Evolutionary conservation across 345 rosid genomes (phyloP).

Genomic region (Citrus mangshanensis): DNA sequence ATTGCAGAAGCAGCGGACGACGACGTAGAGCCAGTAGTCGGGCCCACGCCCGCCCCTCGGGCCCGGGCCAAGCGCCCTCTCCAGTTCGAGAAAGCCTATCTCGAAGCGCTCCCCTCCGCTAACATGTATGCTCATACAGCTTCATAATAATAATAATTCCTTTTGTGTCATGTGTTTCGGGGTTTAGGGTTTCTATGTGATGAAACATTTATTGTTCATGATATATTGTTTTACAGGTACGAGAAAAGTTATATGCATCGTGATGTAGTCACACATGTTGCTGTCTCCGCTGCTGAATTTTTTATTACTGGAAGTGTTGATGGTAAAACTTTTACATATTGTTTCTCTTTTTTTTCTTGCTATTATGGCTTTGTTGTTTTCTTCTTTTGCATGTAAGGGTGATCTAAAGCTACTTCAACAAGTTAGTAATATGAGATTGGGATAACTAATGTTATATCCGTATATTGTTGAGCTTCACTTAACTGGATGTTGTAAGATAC

Average conservation of each 20-base stretch:
- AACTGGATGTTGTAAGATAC: not conserved
- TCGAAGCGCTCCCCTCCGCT: constrained; percentile 85
- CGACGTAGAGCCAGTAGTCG: constrained; percentile 53
- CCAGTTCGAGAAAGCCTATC: constrained; percentile 88
- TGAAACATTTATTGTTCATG: not conserved
- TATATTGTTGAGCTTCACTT: not conserved
- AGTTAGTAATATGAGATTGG: not conserved
- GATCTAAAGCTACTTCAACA: not conserved
- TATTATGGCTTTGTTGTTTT: not conserved
- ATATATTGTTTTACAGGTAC: constrained; percentile 47
- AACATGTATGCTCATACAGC: constrained; percentile 46
- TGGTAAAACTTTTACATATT: constrained; percentile 44
- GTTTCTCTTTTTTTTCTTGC: not conserved
- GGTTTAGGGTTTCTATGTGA: constrained; percentile 9
- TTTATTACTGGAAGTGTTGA: constrained; percentile 90
- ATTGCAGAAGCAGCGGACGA: constrained; percentile 20
- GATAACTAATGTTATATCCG: not conserved
- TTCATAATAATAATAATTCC: not conserved
- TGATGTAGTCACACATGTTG: constrained; percentile 93
- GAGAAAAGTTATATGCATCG: constrained; percentile 98
- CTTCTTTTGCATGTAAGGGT: not conserved
- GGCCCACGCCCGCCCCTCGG: constrained; percentile 78
- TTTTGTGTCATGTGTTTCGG: not conserved
- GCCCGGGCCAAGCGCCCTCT: constrained; percentile 85
- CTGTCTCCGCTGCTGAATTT: constrained; percentile 88